Conservation (phyloP, 2,329 filamentous ascomycete genomes). For the Zasmidium angulare region DNA sequence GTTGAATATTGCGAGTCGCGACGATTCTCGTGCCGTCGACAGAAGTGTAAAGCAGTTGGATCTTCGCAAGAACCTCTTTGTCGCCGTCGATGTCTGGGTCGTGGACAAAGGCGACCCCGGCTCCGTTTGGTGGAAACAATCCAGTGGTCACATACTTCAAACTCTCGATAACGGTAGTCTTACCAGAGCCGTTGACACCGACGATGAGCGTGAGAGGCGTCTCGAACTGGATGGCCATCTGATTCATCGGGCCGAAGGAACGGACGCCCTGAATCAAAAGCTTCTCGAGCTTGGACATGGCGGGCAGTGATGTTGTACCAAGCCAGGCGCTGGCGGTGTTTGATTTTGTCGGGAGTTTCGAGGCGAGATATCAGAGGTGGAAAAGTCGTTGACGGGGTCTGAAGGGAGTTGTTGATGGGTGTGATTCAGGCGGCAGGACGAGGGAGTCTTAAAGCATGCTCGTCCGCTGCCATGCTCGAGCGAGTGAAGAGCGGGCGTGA, state of each 20-base stretch:
- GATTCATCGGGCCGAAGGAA: conserved; percentile 75
- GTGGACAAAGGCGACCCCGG: conserved; percentile 89
- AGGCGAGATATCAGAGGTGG: neutral
- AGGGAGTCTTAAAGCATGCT: neutral
- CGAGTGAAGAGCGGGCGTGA: neutral
- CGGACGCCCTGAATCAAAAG: conserved; percentile 82
- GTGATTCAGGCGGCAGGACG: neutral
- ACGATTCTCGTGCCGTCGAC: conserved; percentile 79
- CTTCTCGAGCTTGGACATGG: conserved; percentile 74
- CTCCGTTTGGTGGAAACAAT: conserved; percentile 85
- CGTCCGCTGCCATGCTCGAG: neutral
- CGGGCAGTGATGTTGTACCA: neutral
- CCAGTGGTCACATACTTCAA: conserved; percentile 98
- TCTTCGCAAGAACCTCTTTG: conserved; percentile 85
- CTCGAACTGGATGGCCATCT: conserved; percentile 82
- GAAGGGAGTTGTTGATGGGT: neutral
- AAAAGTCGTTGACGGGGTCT: neutral
- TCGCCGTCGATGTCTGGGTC: conserved; percentile 91
- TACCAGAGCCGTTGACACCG: conserved; percentile 94
- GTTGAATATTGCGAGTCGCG: conserved; percentile 77
- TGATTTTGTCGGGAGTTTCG: neutral
- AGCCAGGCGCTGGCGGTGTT: neutral
- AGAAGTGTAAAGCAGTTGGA: conserved; percentile 82
- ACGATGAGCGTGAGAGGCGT: conserved; percentile 94
- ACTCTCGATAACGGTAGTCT: conserved; percentile 98